Base-by-base conservation (phyloP, 2,329 filamentous ascomycete genomes). In the Fusarium marasasianum region DNA sequence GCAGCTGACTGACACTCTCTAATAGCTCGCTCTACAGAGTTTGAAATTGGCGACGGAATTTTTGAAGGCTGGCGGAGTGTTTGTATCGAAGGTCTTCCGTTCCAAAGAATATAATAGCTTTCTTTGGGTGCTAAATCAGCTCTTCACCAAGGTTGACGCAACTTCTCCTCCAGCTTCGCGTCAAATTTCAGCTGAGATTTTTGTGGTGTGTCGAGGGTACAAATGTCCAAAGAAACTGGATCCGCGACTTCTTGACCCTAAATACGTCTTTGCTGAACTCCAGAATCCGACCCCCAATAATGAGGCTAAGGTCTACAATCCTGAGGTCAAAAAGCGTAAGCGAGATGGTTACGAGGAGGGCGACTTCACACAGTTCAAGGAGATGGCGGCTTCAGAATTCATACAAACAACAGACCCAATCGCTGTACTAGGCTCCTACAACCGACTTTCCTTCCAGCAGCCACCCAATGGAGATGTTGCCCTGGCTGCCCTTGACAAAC, bases 251-350 rank as follows among this genome's bases (percentile, higher is more conserved):
- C 87, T 99, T 59, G 96, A 99, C 79, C 91, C 96, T 11, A 91
- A 91, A 74, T 91, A 93, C 65, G 96, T 98, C 37, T 99, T 99
- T 79, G 95, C 95, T 38, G 96, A 99, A 82, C 86, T 98, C n/a
- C 87, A 92, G 38, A 94, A 93, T 65, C 91, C 93, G 4, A 93
- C 92, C 1, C 94, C 95, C 4, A 99, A 98, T 83, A 97, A 98
- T 77, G 96, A 99, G 82, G 96, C 96, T 44, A 98, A 97, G 82
- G 96, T 99, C 5, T 99, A 96, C 87, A 98, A 99, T 75, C 96
- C 96, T 0, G 96, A 99, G 81, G 88, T 94, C 80, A 99, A 98
- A 88, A 99, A 98, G 90, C 88, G 96, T 66, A 98, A 98, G 89
- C 89, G 96, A 86, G 96, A 97, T 50, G 96, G 96, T 87, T 99